Evolutionary conservation across 169 alveolate genomes (phyloP), one percentile per base, ranked within the genome.

Genomic region (Babesia bigemina): DNA sequence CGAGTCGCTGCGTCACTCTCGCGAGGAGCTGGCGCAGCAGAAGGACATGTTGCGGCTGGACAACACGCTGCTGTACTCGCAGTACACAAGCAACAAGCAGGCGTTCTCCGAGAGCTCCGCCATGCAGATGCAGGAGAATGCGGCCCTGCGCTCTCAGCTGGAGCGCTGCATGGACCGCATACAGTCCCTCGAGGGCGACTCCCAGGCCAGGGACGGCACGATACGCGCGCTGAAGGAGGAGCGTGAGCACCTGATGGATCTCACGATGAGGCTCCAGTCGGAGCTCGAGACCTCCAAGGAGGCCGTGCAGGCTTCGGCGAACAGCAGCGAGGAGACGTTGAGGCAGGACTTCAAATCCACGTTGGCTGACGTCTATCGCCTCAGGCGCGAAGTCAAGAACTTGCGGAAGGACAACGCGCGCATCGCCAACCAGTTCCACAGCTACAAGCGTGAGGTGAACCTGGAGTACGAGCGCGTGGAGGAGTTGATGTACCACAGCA

Each of bases 1-100:
- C 9, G 88, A 81, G 26, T 71, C 88, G 22, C 79, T 81, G n/a
- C 65, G 67, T 19, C 71, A 81, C 45, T 60, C 60, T 39, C 88
- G 66, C 26, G 83, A 71, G 33, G 50, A 47, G 22, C 28, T 81
- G 60, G 56, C 28, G 2, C 75, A 63, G 22, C 88, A 81, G 57
- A 76, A 81, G 63, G 88, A 81, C 26, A 48, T 63, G 50, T 13
- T 81, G 42, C 57, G 75, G 0, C 74, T 81, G 48, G 84, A 81
- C 52, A 81, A 81, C 56, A 81, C 88, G 26, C 55, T 81, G 65
- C 73, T 81, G 52, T 47, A 28, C 3, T 63, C 85, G 19, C 85
- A 81, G 70, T 72, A 76, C 33, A 19, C 49, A 9, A 63, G 70
- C 14, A 81, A 81, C 65, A 81, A 63, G 62, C 88, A 81, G 72